These are phyloP conservation scores for Colletotrichum chrysophilum DNA, from an alignment of 2,329 filamentous ascomycete genomes.

Conservation along the genomic window DNA sequence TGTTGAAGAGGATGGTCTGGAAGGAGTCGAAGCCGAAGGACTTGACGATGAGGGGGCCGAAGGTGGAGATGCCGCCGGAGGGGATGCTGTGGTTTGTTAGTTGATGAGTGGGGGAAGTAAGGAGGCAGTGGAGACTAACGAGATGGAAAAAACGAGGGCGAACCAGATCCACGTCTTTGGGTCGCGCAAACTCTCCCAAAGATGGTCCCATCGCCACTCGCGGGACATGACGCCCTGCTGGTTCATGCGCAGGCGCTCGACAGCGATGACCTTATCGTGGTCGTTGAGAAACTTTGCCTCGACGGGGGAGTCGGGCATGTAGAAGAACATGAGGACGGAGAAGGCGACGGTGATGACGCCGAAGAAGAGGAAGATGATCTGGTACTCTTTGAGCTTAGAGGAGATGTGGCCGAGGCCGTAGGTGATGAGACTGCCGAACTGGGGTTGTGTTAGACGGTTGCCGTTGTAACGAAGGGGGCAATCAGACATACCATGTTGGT, in stretches of 20 bases:
- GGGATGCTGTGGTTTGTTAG: slow-evolving; percentile 40
- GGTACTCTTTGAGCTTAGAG: slow-evolving; percentile 46
- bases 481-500: slow-evolving; percentile 15
- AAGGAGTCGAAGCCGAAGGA: slow-evolving; percentile 63
- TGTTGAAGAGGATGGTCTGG: slow-evolving; percentile 64
- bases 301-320: slow-evolving; percentile 70
- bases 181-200: slow-evolving; percentile 41
- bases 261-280: slow-evolving; percentile 61
- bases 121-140: slow-evolving; percentile 34
- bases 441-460: slow-evolving; percentile 1
- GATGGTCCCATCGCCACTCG: slow-evolving; percentile 47
- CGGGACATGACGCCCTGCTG: slow-evolving; percentile 47
- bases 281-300: slow-evolving; percentile 61
- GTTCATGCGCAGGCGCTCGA: slow-evolving; percentile 60
- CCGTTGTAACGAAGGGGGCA: background rate
- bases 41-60: slow-evolving; percentile 63
- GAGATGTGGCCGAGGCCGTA: slow-evolving; percentile 61
- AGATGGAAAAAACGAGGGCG: slow-evolving; percentile 55
- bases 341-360: slow-evolving; percentile 55
- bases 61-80: slow-evolving; percentile 63
- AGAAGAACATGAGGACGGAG: slow-evolving; percentile 52
- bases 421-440: slow-evolving; percentile 59
- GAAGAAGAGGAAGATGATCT: slow-evolving; percentile 61
- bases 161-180: slow-evolving; percentile 50
- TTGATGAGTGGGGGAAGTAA: background rate